Conservation (phyloP, 2,329 filamentous ascomycete genomes). For the Aspergillus viridinutans region DNA sequence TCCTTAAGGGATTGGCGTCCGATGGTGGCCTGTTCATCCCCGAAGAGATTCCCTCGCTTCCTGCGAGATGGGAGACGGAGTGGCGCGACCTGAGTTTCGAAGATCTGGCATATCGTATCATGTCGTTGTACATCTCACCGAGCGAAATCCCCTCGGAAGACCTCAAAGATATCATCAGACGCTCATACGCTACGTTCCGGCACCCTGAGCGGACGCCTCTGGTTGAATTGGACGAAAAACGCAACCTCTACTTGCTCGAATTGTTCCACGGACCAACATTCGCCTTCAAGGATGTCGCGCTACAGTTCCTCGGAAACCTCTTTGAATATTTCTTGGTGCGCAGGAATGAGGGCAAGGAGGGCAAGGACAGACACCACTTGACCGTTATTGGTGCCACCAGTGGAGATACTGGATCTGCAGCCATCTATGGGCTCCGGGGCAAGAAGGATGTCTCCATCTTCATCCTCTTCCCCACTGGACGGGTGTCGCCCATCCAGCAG, state of each 20-base stretch:
- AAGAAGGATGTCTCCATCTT: conserved; percentile 98
- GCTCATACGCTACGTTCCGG: conserved; percentile 88
- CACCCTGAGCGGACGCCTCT: conserved; percentile 72
- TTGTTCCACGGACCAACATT: conserved; percentile 95
- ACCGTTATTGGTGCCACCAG: conserved; percentile 84
- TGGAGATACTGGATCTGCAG: conserved; percentile 84
- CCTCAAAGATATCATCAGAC: conserved; percentile 75
- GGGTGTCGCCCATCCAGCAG: conserved; percentile 87
- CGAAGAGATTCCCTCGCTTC: conserved; percentile 44
- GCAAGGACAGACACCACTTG: conserved; percentile 67
- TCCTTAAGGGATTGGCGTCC: conserved; percentile 79
- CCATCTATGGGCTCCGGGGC: conserved; percentile 88
- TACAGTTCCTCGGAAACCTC: conserved; percentile 94
- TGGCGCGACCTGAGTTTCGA: conserved; percentile 25
- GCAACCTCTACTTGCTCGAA: conserved; percentile 80
- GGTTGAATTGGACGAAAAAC: conserved; percentile 65
- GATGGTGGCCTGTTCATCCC: conserved; percentile 90
- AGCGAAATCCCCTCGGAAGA: conserved; percentile 77
- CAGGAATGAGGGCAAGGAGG: conserved; percentile 40
- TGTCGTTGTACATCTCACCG: conserved; percentile 81
- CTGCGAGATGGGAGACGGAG: conserved; percentile 20
- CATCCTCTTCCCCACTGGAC: conserved; percentile 88
- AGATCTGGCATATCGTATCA: conserved; percentile 63
- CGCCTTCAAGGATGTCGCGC: conserved; percentile 90
- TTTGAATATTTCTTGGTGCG: conserved; percentile 52